A percentile compares a stretch with the other conserved stretches of the same genome.
Evolutionary conservation across 208 protist species (phyloP).

Genomic region (Wallacemonas collosoma): DNA sequence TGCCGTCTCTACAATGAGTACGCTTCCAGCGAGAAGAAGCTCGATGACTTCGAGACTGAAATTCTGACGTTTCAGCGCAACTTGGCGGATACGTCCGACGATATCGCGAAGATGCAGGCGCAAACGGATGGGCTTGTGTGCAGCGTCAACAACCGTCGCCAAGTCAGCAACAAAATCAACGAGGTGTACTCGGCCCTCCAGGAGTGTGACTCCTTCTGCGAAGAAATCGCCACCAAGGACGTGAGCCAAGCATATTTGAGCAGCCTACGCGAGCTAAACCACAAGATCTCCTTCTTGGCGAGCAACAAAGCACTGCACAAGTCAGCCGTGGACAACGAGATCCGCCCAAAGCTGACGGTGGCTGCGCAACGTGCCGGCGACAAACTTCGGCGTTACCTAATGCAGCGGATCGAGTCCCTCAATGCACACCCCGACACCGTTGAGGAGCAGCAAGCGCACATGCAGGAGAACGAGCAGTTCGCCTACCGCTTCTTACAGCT

Average conservation of each 20-base stretch:
- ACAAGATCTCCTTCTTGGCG: conserved; percentile 71
- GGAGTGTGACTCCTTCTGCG: conserved; percentile 86
- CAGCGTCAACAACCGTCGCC: conserved; percentile 70
- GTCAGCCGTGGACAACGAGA: conserved; percentile 82
- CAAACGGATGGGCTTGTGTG: conserved; percentile 70
- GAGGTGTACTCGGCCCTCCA: conserved; percentile 80
- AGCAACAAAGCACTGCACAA: conserved; percentile 71
- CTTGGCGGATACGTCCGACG: conserved; percentile 71
- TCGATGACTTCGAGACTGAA: conserved; percentile 83
- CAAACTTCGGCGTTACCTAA: conserved; percentile 77
- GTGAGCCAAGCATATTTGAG: conserved; percentile 68
- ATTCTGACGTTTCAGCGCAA: conserved; percentile 83
- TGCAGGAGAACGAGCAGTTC: conserved; percentile 69
- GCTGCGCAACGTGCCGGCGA: conserved; percentile 77
- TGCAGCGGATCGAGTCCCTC: conserved; percentile 48
- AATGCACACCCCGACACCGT: conserved; percentile 39
- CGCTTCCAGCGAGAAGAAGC: conserved; percentile 63
- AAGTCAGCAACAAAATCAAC: conserved; percentile 76
- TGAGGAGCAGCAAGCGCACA: conserved; percentile 45
- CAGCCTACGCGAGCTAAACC: conserved; percentile 71
- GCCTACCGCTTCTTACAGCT: conserved; percentile 73
- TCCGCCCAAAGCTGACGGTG: conserved; percentile 66
- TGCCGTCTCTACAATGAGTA: conserved; percentile 72
- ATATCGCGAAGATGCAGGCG: conserved; percentile 84
- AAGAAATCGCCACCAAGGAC: conserved; percentile 69